phyloP scores from a whole-genome alignment of 108 stramenopile species.

The Nannochloropsis salina region DNA sequence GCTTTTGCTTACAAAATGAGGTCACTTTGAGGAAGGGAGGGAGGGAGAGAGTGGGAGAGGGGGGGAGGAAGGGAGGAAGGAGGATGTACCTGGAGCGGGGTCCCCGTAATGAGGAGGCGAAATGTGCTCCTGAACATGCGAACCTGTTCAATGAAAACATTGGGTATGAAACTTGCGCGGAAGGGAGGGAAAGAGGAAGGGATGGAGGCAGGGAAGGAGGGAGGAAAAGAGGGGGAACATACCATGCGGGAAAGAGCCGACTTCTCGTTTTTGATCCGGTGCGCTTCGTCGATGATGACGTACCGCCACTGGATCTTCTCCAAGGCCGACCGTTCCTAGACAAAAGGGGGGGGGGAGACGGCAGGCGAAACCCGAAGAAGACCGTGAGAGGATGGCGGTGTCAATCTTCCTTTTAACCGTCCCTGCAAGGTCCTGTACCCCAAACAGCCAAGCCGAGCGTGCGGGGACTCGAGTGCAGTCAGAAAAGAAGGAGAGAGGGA shows the following conservation, averaged over 20 bases:
- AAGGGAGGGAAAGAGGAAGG: neutral
- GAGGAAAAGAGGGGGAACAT: conserved; percentile 19
- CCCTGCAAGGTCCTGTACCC: no score
- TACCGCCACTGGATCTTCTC: conserved; percentile 67
- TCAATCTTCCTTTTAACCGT: no score
- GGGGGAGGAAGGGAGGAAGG: neutral
- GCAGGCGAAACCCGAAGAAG: neutral
- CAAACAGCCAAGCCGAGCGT: no score
- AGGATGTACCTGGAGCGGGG: conserved; percentile 39
- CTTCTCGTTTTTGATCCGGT: conserved; percentile 98
- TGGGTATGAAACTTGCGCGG: neutral
- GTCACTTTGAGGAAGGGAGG: neutral
- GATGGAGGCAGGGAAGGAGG: neutral
- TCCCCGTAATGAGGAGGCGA: conserved; percentile 68
- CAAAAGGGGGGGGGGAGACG: neutral
- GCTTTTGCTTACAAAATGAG: neutral
- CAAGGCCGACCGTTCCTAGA: conserved; percentile 73
- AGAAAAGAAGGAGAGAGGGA: neutral
- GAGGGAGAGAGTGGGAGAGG: neutral
- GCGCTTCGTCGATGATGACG: conserved; percentile 85
- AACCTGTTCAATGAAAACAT: conserved; percentile 36
- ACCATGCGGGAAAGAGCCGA: conserved; percentile 60
- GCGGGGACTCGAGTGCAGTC: no score
- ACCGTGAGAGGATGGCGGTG: no score
- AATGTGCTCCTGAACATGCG: conserved; percentile 63